Evolutionary conservation across 192 early-diverging fungal genomes (phyloP).

Genomic region (Gamsiella multidivaricata): DNA sequence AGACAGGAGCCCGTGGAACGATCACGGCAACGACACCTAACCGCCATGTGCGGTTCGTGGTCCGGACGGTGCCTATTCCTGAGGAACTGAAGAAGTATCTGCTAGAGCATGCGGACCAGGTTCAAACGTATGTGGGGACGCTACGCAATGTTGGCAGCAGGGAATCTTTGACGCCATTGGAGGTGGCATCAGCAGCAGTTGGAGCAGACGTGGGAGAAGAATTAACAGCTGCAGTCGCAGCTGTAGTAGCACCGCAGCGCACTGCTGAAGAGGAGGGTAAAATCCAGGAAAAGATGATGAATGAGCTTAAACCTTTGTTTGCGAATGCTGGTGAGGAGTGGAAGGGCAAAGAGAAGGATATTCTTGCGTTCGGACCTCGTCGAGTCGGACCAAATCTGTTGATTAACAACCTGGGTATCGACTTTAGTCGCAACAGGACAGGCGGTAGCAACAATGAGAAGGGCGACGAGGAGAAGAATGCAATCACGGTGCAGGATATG

Average conservation of each 20-base stretch:
- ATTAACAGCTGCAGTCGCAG: no score
- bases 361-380: constrained; percentile 88
- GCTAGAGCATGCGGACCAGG: constrained; percentile 57
- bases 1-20: constrained; percentile 68
- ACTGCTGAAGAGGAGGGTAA: constrained; percentile 13
- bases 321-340: constrained; percentile 40
- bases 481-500: constrained; percentile 67
- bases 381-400: constrained; percentile 84
- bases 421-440: constrained; percentile 27
- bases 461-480: constrained; percentile 22
- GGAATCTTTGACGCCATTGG: constrained; percentile 6
- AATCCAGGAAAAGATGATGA: constrained; percentile 24
- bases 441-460: constrained; percentile 20
- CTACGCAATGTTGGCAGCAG: constrained; percentile 7
- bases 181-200: no score
- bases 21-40: constrained; percentile 69
- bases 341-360: constrained; percentile 53
- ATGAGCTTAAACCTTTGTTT: constrained; percentile 35
- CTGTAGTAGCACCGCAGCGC: no score
- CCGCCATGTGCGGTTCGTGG: constrained; percentile 66
- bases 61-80: constrained; percentile 81
- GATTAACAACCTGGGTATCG: constrained; percentile 64
- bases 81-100: constrained; percentile 68
- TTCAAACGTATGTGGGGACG: constrained; percentile 51
- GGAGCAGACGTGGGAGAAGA: no score